phyloP scores from a whole-genome alignment of 2,329 filamentous ascomycete genomes.

The Grosmannia serpens region DNA sequence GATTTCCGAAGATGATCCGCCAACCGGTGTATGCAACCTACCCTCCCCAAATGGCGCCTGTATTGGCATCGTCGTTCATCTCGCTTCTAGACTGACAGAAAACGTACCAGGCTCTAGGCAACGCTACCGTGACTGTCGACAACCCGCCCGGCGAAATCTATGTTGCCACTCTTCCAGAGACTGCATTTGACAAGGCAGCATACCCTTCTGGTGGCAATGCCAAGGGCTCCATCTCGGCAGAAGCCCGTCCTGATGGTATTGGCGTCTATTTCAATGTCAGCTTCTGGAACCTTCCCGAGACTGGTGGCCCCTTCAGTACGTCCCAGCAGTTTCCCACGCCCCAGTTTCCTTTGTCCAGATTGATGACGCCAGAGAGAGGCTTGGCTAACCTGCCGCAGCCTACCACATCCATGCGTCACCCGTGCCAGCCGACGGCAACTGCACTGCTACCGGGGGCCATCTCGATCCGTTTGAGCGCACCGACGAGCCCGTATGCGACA shows the following conservation, averaged over 20 bases:
- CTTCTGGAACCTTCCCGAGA: slow-evolving; percentile 21
- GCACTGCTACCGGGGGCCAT: slow-evolving; percentile 54
- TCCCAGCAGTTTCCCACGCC: slow-evolving; percentile 24
- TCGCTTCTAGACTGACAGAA: neutral
- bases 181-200: slow-evolving; percentile 36
- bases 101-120: slow-evolving; percentile 7
- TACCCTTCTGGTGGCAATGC: slow-evolving; percentile 38
- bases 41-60: neutral
- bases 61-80: no score
- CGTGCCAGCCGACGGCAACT: slow-evolving; percentile 58
- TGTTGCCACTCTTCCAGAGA: slow-evolving; percentile 42
- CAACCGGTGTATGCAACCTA: slow-evolving; percentile 4
- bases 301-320: slow-evolving; percentile 22
- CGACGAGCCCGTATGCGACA: slow-evolving; percentile 50
- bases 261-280: slow-evolving; percentile 21
- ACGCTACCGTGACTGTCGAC: slow-evolving; percentile 25
- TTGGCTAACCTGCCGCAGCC: slow-evolving; percentile 26
- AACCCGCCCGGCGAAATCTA: slow-evolving; percentile 46
- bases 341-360: neutral
- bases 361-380: neutral
- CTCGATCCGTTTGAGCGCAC: slow-evolving; percentile 59
- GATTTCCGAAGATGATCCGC: neutral
- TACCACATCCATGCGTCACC: slow-evolving; percentile 63
- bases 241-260: slow-evolving; percentile 15
- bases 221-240: slow-evolving; percentile 23